Evolutionary conservation across 176 grass and related monocot species (phyloP).

Genomic region (Secale cereale): DNA sequence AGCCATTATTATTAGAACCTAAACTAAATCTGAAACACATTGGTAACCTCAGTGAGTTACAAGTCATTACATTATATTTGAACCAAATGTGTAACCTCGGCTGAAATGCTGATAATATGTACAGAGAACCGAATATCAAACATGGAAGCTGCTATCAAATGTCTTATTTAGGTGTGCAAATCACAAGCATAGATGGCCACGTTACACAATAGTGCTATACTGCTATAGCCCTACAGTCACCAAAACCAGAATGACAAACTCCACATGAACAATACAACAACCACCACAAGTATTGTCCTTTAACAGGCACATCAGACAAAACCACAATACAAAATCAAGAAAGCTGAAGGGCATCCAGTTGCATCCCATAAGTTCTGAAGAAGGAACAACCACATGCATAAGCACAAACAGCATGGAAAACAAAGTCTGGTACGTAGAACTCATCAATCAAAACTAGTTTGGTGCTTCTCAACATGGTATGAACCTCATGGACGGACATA

Average conservation of each 20-base stretch:
- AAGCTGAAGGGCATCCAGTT: background rate
- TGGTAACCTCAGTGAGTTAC: background rate
- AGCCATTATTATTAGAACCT: background rate
- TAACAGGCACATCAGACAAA: background rate
- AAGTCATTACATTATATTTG: background rate
- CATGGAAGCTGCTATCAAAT: background rate
- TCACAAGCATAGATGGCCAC: background rate
- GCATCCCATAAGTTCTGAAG: background rate
- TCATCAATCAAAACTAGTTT: background rate
- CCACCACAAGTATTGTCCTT: background rate
- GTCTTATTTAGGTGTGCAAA: background rate
- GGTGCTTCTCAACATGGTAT: background rate
- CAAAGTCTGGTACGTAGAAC: background rate
- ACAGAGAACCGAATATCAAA: background rate
- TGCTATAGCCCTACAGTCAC: background rate
- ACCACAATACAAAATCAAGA: background rate
- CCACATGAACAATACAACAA: background rate
- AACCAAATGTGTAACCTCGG: background rate
- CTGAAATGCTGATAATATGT: background rate
- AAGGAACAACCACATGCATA: background rate
- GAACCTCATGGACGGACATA: background rate
- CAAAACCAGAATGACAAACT: slow-evolving; percentile 9
- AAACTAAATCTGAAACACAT: background rate
- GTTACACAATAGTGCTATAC: background rate
- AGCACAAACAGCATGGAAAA: background rate